A percentile compares a stretch with the other conserved stretches of the same genome.
Conservation (phyloP, 169 alveolate genomes). For the Cryptosporidium meleagridis region DNA sequence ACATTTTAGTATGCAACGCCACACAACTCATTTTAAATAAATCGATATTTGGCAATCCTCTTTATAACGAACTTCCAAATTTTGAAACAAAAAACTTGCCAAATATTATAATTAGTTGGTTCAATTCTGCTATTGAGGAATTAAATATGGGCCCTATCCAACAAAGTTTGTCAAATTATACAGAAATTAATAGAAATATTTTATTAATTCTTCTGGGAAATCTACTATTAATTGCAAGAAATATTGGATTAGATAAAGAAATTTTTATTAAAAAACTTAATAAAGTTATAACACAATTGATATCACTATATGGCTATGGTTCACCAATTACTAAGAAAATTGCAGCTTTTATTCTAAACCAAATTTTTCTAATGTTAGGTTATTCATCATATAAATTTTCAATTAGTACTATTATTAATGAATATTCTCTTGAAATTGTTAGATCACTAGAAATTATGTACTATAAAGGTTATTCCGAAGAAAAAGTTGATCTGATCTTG, state of each 20-base stretch:
- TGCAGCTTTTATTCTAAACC: background rate
- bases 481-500: background rate
- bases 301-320: conserved; percentile 3
- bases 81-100: background rate
- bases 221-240: conserved; percentile 2
- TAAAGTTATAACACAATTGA: background rate
- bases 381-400: background rate
- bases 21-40: background rate
- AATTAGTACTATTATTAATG: background rate
- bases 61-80: no score
- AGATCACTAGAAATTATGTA: conserved; percentile 35
- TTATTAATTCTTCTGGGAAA: conserved; percentile 12
- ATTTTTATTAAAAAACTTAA: conserved; percentile 11
- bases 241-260: background rate
- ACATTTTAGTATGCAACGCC: background rate
- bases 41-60: background rate
- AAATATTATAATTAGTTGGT: conserved; percentile 15
- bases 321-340: background rate
- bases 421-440: conserved; percentile 24
- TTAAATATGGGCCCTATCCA: background rate
- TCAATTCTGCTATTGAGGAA: background rate
- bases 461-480: background rate
- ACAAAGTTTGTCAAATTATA: background rate
- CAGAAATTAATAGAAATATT: conserved; percentile 20
- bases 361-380: background rate